Base-by-base conservation (phyloP, 306 rosid genomes). In the Dryas alaskensis region DNA sequence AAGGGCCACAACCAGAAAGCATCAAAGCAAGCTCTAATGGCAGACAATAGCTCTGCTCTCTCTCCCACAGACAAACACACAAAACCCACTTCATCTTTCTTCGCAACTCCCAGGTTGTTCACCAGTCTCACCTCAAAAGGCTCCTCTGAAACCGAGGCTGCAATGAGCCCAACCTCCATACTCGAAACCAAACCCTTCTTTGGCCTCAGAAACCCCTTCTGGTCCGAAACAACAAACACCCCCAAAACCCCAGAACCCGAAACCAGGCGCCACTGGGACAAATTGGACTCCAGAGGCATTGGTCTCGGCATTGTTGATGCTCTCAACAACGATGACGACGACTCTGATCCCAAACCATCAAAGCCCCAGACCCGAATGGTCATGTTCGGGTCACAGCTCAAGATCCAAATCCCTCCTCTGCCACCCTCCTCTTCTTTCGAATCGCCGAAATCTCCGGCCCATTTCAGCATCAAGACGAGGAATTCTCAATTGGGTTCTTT, bases 271-370 rank as follows among this genome's bases (percentile, higher is more conserved):
- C 83, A 60, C 27, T 88, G 89, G 92, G 84, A 83, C 22, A 86
- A 69, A 73, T 44, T 81, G 73, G 92, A 86, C 13, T 67, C 93
- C 4, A 86, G 82, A 76, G 90, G 87, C 3, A 88, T 91, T 69
- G 97, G 97, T 43, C 92, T 94, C 42, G 98, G 83, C 54, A 82
- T 94, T 25, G 89, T 94, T 42, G 98, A 89, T 73, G 87, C 89
- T 78, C 91, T 92, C 17, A 58, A 76, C 1, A 89, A 87, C 14
- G 89, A 87, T 2, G 90, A 87, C 14, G 89, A 86, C 14, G 81
- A 76, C 5, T 74, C 82, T 0, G 81, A 70, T 45, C 82, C 80
- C 1, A 73, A 70, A 22, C 79, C 73, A 58, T 70, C 85, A 0
- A 85, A 82, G 61, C 63, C 69, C 0, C 89, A 89, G 7, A 83